phyloP scores from a whole-genome alignment of 2,329 filamentous ascomycete species.

The Epichloe amarillans region DNA sequence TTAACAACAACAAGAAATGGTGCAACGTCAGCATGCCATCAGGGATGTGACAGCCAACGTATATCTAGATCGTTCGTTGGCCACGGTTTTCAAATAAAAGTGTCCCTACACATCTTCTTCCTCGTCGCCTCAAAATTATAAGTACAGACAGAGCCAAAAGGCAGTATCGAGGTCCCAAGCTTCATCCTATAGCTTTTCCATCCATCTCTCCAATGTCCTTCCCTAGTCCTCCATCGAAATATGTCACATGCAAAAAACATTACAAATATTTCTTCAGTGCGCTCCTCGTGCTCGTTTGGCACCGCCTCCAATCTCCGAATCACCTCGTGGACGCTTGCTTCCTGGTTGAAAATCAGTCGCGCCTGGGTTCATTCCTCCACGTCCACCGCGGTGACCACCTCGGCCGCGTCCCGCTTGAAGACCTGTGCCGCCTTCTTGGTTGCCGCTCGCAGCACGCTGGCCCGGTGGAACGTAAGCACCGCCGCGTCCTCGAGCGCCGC shows the following conservation, averaged over 20 bases:
- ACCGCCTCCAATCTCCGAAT: constrained; percentile 29
- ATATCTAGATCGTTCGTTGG: no score
- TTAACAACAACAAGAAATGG: background rate
- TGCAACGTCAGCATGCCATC: background rate
- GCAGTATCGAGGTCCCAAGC: background rate
- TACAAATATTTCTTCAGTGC: constrained; percentile 14
- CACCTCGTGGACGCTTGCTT: constrained; percentile 43
- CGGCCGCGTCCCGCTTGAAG: constrained; percentile 21
- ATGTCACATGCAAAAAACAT: background rate
- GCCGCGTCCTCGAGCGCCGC: constrained; percentile 26
- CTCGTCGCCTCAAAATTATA: background rate
- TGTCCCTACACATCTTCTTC: background rate
- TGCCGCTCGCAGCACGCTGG: constrained; percentile 22
- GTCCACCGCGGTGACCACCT: constrained; percentile 27
- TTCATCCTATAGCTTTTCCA: background rate
- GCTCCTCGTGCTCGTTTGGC: constrained; percentile 30
- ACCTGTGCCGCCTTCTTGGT: constrained; percentile 20
- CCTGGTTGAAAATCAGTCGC: constrained; percentile 45
- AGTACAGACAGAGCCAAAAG: constrained; percentile 2
- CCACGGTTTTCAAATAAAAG: no score
- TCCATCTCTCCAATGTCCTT: background rate
- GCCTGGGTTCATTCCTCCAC: constrained; percentile 33
- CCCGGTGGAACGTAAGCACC: constrained; percentile 25
- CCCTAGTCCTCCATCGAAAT: background rate
- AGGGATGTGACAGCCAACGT: no score